Base-by-base conservation (phyloP, 306 rosid species). In the Cucumis cinereus region DNA sequence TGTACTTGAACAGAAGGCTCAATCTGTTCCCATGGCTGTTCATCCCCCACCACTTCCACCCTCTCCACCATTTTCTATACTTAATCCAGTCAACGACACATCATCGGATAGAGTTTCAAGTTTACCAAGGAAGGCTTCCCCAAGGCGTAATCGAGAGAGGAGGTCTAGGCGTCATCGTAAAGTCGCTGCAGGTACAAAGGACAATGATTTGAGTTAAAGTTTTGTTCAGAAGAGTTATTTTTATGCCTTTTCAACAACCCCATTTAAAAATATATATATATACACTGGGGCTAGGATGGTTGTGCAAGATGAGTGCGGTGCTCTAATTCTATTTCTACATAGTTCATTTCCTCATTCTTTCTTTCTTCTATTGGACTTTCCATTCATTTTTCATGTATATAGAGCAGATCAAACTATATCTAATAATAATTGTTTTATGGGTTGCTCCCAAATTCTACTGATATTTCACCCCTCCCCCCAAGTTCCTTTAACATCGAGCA, bases 91-190 rank as follows among this genome's bases (percentile, higher is more conserved):
- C 40, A 70, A 24, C 0, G 16, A 85, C 69, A 78, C 84, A 17
- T 30, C 30, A 3, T 81, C 83, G 0, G 86, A 81, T 73, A 82
- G 54, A 76, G 56, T 41, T 35, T 78, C 60, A 53, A 75, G 61
- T 52, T 70, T 79, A 74, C 89, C 83, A 4, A 86, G 87, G 80
- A 88, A 76, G 83, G 84, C 78, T 55, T 80, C 85, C 20, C 80
- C 83, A 33, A 85, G 90, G 76, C 92, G 87, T 1, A 83, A 86
- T 74, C 89, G 91, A 86, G 97, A 88, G 35, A 81, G 84, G 81
- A 86, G 89, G 82, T 83, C 91, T 45, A 85, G 86, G 79, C 91
- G 86, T 41, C 93, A 90, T 89, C 91, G 93, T 14, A 93, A 89
- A 88, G 86, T 90, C 61, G 82, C 64, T 23, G 72, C 87, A 2